Evolutionary conservation across 2,329 filamentous ascomycete species (phyloP).

Genomic region (Nectriaceae sp.): DNA sequence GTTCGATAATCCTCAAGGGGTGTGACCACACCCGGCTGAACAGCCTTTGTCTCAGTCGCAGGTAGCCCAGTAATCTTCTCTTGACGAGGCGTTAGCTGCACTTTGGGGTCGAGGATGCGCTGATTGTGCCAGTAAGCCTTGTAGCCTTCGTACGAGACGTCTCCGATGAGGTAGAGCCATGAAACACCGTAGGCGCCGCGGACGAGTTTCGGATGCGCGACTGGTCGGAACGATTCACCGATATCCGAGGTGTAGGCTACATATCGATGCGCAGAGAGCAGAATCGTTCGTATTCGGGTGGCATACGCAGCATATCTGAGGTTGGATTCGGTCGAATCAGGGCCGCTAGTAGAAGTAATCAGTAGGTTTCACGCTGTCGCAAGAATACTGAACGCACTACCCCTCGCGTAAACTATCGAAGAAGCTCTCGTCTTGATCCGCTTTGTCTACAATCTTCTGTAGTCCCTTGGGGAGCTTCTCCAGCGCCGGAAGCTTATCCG

Average conservation of each 20-base stretch:
- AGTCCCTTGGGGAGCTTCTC: constrained; percentile 56
- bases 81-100: constrained; percentile 54
- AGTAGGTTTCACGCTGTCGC: constrained; percentile 15
- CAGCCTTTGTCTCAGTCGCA: constrained; percentile 29
- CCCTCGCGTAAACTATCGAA: constrained; percentile 78
- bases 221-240: constrained; percentile 91
- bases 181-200: constrained; percentile 84
- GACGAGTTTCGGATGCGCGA: constrained; percentile 84
- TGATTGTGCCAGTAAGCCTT: constrained; percentile 92
- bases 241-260: constrained; percentile 97
- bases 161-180: constrained; percentile 89
- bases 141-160: constrained; percentile 92
- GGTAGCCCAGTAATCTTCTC: constrained; percentile 51
- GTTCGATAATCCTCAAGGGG: constrained; percentile 87
- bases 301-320: constrained; percentile 94
- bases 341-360: constrained; percentile 33
- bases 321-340: constrained; percentile 80
- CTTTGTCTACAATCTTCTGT: constrained; percentile 59
- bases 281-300: constrained; percentile 79
- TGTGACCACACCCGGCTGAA: constrained; percentile 50
- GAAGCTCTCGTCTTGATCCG: constrained; percentile 68
- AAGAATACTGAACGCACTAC: constrained; percentile 58
- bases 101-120: constrained; percentile 67
- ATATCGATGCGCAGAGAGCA: constrained; percentile 89
- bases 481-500: constrained; percentile 47